phyloP scores from a whole-genome alignment of 1,284 basidiomycete species.

The Cryptococcus sp. region DNA sequence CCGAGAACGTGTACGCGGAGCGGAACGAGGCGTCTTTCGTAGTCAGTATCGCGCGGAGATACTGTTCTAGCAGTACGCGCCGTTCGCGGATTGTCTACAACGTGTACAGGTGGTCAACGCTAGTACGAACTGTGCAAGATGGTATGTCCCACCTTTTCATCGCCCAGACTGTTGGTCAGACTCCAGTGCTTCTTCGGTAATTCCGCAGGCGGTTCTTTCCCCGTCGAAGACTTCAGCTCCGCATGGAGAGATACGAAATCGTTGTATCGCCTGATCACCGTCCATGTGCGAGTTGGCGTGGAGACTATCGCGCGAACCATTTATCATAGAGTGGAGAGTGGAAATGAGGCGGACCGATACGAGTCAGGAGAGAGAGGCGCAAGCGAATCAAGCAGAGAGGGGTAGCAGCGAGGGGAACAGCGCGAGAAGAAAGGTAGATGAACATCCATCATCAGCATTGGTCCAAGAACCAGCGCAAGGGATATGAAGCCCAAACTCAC shows the following conservation, averaged over 20 bases:
- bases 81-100: slow-evolving; percentile 70
- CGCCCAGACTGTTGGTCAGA: slow-evolving; percentile 51
- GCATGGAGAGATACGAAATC: slow-evolving; percentile 86
- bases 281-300: slow-evolving; percentile 70
- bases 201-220: slow-evolving; percentile 68
- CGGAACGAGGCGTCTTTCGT: slow-evolving; percentile 81
- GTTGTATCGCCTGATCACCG: slow-evolving; percentile 88
- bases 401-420: no score
- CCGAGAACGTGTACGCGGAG: slow-evolving; percentile 72
- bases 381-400: no score
- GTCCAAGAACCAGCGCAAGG: neutral
- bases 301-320: slow-evolving; percentile 32
- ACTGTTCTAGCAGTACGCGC: slow-evolving; percentile 72
- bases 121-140: slow-evolving; percentile 5
- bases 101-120: slow-evolving; percentile 2
- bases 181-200: slow-evolving; percentile 83
- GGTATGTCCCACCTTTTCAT: slow-evolving; percentile 46
- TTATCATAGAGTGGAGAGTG: neutral
- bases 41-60: slow-evolving; percentile 79
- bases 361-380: neutral
- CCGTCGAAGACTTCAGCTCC: slow-evolving; percentile 71
- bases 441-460: no score
- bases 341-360: neutral
- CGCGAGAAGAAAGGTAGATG: no score
- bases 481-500: slow-evolving; percentile 25